These are phyloP conservation scores for Nicotiana tabacum DNA, from an alignment of 257 asterid species.

Conservation along the genomic window DNA sequence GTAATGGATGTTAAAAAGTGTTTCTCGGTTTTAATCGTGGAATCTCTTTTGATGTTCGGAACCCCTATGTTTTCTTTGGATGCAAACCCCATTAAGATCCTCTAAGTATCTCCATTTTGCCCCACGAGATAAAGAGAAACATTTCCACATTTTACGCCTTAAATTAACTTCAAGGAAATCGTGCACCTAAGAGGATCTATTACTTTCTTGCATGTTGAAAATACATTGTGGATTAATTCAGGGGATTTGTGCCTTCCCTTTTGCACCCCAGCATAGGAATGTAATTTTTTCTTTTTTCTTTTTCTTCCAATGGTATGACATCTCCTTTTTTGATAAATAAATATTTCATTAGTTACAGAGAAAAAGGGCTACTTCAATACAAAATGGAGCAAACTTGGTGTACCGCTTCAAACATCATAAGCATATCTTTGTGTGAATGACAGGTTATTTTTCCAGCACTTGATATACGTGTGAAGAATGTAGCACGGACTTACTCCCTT, in stretches of 20 bases:
- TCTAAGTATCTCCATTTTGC: no score
- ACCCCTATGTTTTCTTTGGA: not conserved
- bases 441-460: conserved; percentile 90
- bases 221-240: not conserved
- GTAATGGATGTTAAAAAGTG: not conserved
- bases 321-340: not conserved
- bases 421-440: not conserved
- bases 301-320: not conserved
- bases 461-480: conserved; percentile 97
- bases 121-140: not conserved
- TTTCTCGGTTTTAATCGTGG: not conserved
- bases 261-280: not conserved
- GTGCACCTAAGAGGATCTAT: not conserved
- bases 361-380: not conserved
- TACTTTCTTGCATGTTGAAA: not conserved
- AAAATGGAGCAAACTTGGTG: not conserved
- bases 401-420: not conserved
- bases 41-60: not conserved
- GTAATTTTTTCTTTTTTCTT: not conserved
- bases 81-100: not conserved
- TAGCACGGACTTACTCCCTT: conserved; percentile 92
- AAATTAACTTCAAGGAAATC: not conserved
- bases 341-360: not conserved
- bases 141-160: not conserved
- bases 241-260: not conserved